These are phyloP conservation scores for Aspergillus pseudoglaucus DNA, from an alignment of 2,329 filamentous ascomycete genomes.

Conservation along the genomic window DNA sequence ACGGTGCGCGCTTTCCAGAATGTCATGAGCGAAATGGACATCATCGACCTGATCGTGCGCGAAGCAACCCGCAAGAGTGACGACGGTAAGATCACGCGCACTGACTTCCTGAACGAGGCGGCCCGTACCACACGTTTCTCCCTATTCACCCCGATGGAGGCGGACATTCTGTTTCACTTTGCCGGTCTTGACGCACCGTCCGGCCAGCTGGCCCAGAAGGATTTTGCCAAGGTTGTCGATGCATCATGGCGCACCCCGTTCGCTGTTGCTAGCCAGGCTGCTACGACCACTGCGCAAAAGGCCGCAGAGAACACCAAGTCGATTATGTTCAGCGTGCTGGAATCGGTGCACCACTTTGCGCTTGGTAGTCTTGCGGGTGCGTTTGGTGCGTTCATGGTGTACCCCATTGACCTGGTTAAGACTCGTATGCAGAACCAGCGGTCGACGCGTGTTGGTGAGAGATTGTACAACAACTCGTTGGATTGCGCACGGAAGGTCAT, in stretches of 20 bases:
- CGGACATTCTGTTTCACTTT: constrained; percentile 97
- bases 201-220: constrained; percentile 69
- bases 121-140: constrained; percentile 88
- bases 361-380: constrained; percentile 87
- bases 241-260: constrained; percentile 75
- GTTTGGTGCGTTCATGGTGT: constrained; percentile 98
- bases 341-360: constrained; percentile 83
- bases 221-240: constrained; percentile 94
- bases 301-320: constrained; percentile 51
- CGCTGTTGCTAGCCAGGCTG: constrained; percentile 45
- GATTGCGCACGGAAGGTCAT: constrained; percentile 94
- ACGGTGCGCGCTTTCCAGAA: constrained; percentile 98
- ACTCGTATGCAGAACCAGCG: constrained; percentile 98
- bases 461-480: constrained; percentile 92
- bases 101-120: constrained; percentile 92
- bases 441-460: constrained; percentile 70
- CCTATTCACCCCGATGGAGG: constrained; percentile 96
- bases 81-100: constrained; percentile 88
- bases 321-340: constrained; percentile 58
- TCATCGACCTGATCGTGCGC: constrained; percentile 87
- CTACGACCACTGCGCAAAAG: constrained; percentile 43
- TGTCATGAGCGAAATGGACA: constrained; percentile 94
- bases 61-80: constrained; percentile 74
- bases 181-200: constrained; percentile 86
- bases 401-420: constrained; percentile 97